Conservation (phyloP, 805 yeast genomes). For the Candida tallmaniae region DNA sequence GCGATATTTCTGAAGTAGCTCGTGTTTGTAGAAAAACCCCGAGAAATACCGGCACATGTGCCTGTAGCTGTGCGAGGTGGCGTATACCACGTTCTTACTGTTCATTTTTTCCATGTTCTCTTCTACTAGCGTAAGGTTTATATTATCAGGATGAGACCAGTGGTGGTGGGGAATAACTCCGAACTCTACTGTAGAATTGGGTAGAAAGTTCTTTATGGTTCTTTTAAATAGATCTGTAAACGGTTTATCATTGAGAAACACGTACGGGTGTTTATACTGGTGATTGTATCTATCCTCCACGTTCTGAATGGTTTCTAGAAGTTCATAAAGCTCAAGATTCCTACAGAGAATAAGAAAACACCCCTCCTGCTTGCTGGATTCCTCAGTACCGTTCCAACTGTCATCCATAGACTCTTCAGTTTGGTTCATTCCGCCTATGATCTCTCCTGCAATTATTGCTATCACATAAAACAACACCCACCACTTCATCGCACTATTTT, state of each 20-base stretch:
- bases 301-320: slow-evolving; percentile 56
- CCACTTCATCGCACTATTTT: slow-evolving; percentile 4
- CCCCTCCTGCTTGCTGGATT: too few relatives aligned
- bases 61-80: slow-evolving; percentile 56
- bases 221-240: slow-evolving; percentile 54
- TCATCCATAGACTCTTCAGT: too few relatives aligned
- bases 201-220: slow-evolving; percentile 46
- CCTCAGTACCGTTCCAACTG: too few relatives aligned
- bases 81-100: slow-evolving; percentile 44
- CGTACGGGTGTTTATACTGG: slow-evolving; percentile 69
- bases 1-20: slow-evolving; percentile 51
- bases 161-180: slow-evolving; percentile 59
- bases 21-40: slow-evolving; percentile 61
- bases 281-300: slow-evolving; percentile 65
- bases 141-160: slow-evolving; percentile 69
- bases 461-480: slow-evolving; percentile 1
- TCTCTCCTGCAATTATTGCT: too few relatives aligned
- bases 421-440: too few relatives aligned
- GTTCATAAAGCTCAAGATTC: slow-evolving; percentile 55
- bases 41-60: slow-evolving; percentile 58
- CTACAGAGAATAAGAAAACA: slow-evolving; percentile 62
- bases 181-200: slow-evolving; percentile 54
- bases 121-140: slow-evolving; percentile 37
- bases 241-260: slow-evolving; percentile 66
- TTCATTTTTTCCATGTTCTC: slow-evolving; percentile 1